Conservation (phyloP, 805 yeast genomes). For the Deakozyma indianensis region DNA sequence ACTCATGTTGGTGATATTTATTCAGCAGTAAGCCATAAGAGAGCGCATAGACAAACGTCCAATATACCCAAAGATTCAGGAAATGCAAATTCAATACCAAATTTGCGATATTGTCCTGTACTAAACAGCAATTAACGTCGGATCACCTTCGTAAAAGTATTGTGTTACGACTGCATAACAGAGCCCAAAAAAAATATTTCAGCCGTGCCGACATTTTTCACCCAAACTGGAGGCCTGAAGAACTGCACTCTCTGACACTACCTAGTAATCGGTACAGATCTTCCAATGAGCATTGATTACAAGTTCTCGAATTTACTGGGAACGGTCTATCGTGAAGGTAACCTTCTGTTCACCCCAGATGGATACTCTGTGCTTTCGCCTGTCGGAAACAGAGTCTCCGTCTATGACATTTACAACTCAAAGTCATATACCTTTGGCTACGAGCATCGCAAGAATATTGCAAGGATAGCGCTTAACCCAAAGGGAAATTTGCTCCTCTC, state of each 20-base stretch:
- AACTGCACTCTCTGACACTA: too few species aligned
- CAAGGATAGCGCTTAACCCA: conserved; percentile 64
- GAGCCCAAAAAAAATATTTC: conserved; percentile 3
- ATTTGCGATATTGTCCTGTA: too few species aligned
- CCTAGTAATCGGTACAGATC: too few species aligned
- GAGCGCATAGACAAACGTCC: too few species aligned
- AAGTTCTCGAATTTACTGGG: conserved; percentile 81
- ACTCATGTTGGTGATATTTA: too few species aligned
- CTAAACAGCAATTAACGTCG: too few species aligned
- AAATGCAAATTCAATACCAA: too few species aligned
- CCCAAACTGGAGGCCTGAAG: neutral
- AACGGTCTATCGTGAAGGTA: conserved; percentile 90
- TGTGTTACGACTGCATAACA: too few species aligned
- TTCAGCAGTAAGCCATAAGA: too few species aligned
- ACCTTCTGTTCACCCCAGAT: conserved; percentile 69
- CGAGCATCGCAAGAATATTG: conserved; percentile 79
- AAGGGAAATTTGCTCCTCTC: conserved; percentile 70
- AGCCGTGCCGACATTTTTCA: neutral
- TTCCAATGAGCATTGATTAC: conserved; percentile 14
- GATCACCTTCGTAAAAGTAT: too few species aligned
- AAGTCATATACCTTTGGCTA: conserved; percentile 80
- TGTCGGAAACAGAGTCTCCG: conserved; percentile 85
- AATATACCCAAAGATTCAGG: too few species aligned
- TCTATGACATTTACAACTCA: conserved; percentile 73
- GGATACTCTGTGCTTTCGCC: conserved; percentile 79